Conservation (phyloP, 495 filamentous ascomycete genomes). For the Lasiosphaeriaceae sp. region DNA sequence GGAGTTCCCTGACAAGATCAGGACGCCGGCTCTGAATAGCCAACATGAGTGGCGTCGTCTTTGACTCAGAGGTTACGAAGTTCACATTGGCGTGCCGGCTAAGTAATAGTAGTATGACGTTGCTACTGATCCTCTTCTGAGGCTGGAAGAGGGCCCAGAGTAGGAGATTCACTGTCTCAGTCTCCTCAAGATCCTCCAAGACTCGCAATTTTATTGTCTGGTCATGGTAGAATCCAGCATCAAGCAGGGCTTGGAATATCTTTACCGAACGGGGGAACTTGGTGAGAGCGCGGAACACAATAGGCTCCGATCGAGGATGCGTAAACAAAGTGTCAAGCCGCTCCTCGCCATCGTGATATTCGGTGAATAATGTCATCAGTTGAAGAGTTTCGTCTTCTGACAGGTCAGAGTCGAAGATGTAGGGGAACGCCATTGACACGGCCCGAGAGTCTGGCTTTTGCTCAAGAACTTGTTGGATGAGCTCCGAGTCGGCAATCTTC, state of each 20-base stretch:
- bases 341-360: slow-evolving; percentile 37
- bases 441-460: slow-evolving; percentile 35
- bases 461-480: slow-evolving; percentile 35
- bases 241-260: slow-evolving; percentile 38
- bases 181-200: slow-evolving; percentile 35
- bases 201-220: slow-evolving; percentile 32
- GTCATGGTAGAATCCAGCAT: slow-evolving; percentile 47
- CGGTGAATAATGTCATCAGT: slow-evolving; percentile 38
- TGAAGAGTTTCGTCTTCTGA: slow-evolving; percentile 33
- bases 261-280: slow-evolving; percentile 42
- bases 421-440: slow-evolving; percentile 40
- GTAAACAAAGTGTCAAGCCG: slow-evolving; percentile 39
- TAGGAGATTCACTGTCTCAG: slow-evolving; percentile 39
- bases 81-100: slow-evolving; percentile 44
- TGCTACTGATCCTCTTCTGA: slow-evolving; percentile 46
- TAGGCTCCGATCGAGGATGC: slow-evolving; percentile 29
- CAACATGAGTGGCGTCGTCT: slow-evolving; percentile 45
- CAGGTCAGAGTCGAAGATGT: slow-evolving; percentile 35
- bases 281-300: slow-evolving; percentile 38
- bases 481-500: slow-evolving; percentile 31
- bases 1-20: slow-evolving; percentile 39
- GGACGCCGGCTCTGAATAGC: slow-evolving; percentile 39
- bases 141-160: slow-evolving; percentile 47
- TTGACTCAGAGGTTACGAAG: slow-evolving; percentile 38
- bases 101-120: slow-evolving; percentile 39